Conservation (phyloP, 805 yeast species). For the Sugiyamaella chiloensis region DNA sequence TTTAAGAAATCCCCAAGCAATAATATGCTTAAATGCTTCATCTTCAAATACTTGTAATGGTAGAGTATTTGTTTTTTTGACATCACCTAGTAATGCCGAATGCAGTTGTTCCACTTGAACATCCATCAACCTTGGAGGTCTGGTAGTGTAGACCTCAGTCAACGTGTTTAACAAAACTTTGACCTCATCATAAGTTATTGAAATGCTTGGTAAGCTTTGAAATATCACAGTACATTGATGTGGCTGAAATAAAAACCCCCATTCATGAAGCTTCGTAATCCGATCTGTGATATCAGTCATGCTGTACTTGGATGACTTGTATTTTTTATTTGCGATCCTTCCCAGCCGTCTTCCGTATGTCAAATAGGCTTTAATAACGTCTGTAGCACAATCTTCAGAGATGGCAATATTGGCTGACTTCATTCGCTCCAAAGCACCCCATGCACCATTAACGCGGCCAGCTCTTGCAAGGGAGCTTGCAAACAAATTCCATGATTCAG, state of each 20-base stretch:
- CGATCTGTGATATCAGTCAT: not conserved
- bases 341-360: not conserved
- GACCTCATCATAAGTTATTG: not conserved
- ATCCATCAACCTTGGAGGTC: not conserved
- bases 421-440: not conserved
- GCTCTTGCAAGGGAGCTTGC: not conserved
- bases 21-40: not conserved
- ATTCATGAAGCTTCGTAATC: not conserved
- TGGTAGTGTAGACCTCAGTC: not conserved
- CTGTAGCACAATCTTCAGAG: not conserved
- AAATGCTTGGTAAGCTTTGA: not conserved
- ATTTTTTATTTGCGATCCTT: not conserved
- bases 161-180: not conserved
- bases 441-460: not conserved
- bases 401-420: not conserved
- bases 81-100: not conserved
- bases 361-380: not conserved
- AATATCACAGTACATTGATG: not conserved
- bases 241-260: not conserved
- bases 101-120: not conserved
- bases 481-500: not conserved
- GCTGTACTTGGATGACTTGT: not conserved
- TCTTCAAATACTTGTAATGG: not conserved
- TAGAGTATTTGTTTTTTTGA: not conserved
- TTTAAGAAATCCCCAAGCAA: constrained; percentile 1